Evolutionary conservation across 257 asterid species (phyloP).

Genomic region (Solanum pennellii): DNA sequence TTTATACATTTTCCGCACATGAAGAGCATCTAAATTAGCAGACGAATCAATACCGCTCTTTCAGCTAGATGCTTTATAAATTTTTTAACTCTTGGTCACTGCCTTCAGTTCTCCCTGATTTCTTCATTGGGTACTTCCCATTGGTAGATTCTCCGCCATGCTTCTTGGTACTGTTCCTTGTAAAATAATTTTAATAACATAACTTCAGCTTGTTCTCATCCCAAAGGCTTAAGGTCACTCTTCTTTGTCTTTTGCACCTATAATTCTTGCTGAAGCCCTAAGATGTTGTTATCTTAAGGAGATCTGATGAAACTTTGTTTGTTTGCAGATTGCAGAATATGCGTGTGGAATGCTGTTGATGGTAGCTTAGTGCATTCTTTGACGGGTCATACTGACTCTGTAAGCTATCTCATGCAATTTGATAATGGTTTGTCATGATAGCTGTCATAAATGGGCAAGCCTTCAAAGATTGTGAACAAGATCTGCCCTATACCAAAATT

Average conservation of each 20-base stretch:
- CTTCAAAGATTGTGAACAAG: not conserved
- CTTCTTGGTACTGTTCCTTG: not conserved
- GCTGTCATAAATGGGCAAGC: not conserved
- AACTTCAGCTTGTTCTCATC: not conserved
- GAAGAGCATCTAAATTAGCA: not conserved
- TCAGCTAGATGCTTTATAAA: not conserved
- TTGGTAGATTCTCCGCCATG: not conserved
- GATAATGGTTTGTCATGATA: not conserved
- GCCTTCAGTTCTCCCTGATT: not conserved
- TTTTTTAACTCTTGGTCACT: not conserved
- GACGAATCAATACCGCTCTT: not conserved
- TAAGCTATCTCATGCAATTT: constrained; percentile 22
- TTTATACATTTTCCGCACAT: not conserved
- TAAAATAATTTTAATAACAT: not conserved
- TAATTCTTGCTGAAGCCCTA: not conserved
- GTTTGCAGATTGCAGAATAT: constrained; percentile 89
- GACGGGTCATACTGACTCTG: constrained; percentile 93
- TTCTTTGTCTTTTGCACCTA: not conserved
- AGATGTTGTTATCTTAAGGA: not conserved
- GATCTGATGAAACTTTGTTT: not conserved
- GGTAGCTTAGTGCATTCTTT: constrained; percentile 97
- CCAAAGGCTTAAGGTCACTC: not conserved
- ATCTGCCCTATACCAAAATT: not conserved
- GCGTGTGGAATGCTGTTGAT: constrained; percentile 99
- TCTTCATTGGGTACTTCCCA: not conserved